These are phyloP conservation scores for Penicillium sp. DNA, from an alignment of 2,329 filamentous ascomycete genomes.

Conservation along the genomic window DNA sequence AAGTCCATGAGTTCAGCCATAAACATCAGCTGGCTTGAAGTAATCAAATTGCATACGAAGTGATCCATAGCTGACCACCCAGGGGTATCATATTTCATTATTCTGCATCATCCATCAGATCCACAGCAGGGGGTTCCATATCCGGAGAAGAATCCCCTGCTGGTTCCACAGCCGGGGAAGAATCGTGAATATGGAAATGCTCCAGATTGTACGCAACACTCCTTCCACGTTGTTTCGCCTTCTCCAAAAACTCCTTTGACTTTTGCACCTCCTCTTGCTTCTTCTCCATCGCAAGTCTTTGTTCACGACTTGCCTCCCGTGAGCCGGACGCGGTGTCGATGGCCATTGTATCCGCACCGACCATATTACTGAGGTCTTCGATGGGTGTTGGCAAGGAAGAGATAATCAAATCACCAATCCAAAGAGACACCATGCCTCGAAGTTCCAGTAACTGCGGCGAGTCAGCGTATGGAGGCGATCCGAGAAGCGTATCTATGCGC, in stretches of 20 bases:
- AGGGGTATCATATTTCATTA: neutral
- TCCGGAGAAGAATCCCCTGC: too few species aligned
- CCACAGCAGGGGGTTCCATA: neutral
- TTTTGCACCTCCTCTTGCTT: conserved; percentile 30
- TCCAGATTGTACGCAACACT: conserved; percentile 29
- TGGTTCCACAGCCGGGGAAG: neutral
- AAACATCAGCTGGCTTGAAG: neutral
- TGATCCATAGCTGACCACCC: neutral
- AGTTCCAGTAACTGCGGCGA: conserved; percentile 63
- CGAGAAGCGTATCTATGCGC: conserved; percentile 66
- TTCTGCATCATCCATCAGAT: neutral
- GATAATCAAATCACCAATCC: conserved; percentile 62
- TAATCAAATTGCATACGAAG: neutral
- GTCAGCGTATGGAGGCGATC: conserved; percentile 64
- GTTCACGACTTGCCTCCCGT: conserved; percentile 30
- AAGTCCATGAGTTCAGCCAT: neutral
- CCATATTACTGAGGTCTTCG: conserved; percentile 6
- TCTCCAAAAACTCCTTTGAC: conserved; percentile 33
- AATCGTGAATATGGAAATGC: conserved; percentile 28
- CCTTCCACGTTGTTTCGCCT: conserved; percentile 29
- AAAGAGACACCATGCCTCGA: conserved; percentile 68
- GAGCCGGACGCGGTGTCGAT: conserved; percentile 22
- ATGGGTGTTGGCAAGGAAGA: conserved; percentile 28
- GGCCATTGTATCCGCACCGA: conserved; percentile 15
- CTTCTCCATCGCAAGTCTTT: conserved; percentile 32